A percentile compares a stretch with the other conserved stretches of the same genome.
Conservation (phyloP, 345 rosid genomes). For the Boechera retrofracta region DNA sequence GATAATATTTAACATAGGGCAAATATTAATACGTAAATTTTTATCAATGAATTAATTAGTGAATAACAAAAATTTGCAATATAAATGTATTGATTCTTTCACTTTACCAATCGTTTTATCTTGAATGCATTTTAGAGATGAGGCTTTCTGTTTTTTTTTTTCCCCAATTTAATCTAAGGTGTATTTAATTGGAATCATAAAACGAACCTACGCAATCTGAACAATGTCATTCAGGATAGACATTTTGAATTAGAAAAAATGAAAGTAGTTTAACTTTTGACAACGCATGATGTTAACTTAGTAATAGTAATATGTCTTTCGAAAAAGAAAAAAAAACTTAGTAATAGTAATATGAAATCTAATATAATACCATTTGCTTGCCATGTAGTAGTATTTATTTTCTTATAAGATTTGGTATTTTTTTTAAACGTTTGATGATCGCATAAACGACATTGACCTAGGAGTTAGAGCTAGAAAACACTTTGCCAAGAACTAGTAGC, state of each 20-base stretch:
- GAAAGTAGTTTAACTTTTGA: not conserved
- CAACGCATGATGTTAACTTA: not conserved
- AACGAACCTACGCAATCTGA: not conserved
- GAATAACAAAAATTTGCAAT: not conserved
- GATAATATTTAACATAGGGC: too few relatives aligned
- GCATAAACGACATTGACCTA: slow-evolving; percentile 47
- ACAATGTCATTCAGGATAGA: not conserved
- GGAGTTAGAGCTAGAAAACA: slow-evolving; percentile 54
- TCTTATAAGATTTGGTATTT: slow-evolving; percentile 9
- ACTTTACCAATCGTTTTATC: not conserved
- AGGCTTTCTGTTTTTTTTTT: not conserved
- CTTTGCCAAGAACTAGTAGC: slow-evolving; percentile 58
- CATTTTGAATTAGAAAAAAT: not conserved
- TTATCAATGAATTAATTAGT: not conserved
- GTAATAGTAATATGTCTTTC: not conserved
- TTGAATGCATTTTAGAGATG: not conserved
- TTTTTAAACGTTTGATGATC: slow-evolving; percentile 17
- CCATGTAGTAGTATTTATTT: not conserved
- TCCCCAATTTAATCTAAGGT: too few relatives aligned
- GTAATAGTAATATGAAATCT: not conserved
- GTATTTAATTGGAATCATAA: not conserved
- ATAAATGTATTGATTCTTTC: not conserved
- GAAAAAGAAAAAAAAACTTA: not conserved
- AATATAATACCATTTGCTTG: slow-evolving; percentile 3
- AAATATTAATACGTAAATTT: not conserved